Evolutionary conservation across 2,329 filamentous ascomycete species (phyloP).

Genomic region (Aspergillus ruber): DNA sequence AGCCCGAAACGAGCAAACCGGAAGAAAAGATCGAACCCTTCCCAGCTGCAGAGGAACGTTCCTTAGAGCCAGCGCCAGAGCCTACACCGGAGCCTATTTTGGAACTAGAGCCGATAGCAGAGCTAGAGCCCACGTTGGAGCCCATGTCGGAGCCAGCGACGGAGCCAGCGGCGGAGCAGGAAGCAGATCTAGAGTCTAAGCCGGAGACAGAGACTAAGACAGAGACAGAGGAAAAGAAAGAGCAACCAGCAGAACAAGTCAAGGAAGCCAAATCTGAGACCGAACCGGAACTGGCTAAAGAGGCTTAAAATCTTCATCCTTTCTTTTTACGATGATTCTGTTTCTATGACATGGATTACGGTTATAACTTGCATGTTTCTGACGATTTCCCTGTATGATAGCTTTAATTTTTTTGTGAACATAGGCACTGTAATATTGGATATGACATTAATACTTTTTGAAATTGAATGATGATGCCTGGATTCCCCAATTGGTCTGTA

Average conservation of each 20-base stretch:
- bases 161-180: conserved; percentile 7
- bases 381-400: too few relatives aligned
- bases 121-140: neutral
- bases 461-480: too few relatives aligned
- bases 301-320: conserved; percentile 5
- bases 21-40: neutral
- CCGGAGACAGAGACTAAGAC: conserved; percentile 3
- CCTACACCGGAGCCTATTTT: neutral
- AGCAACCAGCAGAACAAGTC: neutral
- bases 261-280: conserved; percentile 3
- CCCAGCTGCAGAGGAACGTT: neutral
- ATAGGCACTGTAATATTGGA: too few relatives aligned
- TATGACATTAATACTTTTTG: too few relatives aligned
- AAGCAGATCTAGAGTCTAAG: too few relatives aligned
- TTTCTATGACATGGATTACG: too few relatives aligned
- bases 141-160: neutral
- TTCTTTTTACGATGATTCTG: neutral
- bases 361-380: too few relatives aligned
- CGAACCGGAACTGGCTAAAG: conserved; percentile 4
- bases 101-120: conserved; percentile 5
- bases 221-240: conserved; percentile 1
- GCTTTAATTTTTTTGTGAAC: too few relatives aligned
- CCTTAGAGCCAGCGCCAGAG: conserved; percentile 1
- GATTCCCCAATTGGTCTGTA: too few relatives aligned
- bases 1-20: neutral